Evolutionary conservation across 176 grass and related monocot species (phyloP).

Genomic region (Ensete glaucum): DNA sequence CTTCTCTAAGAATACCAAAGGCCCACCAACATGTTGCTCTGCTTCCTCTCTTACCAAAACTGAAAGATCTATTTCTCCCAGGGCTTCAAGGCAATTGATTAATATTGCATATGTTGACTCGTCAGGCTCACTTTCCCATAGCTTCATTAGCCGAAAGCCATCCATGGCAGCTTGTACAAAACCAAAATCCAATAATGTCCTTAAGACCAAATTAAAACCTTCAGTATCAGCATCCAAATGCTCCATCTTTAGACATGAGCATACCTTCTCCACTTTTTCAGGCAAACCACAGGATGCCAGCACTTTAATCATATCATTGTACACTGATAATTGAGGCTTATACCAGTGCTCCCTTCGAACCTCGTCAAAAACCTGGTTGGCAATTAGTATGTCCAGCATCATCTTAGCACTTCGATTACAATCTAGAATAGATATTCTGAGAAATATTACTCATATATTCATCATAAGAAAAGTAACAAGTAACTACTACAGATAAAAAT

Average conservation of each 20-base stretch:
- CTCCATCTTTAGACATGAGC: slow-evolving; percentile 69
- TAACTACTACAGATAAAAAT: not conserved
- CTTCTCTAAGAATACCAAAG: slow-evolving; percentile 39
- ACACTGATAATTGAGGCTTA: slow-evolving; percentile 51
- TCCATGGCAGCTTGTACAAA: slow-evolving; percentile 54
- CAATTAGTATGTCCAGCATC: slow-evolving; percentile 23
- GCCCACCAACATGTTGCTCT: slow-evolving; percentile 38
- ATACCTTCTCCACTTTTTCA: slow-evolving; percentile 40
- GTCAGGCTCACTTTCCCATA: slow-evolving; percentile 73
- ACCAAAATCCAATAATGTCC: slow-evolving; percentile 41
- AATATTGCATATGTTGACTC: slow-evolving; percentile 46
- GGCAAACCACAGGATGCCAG: slow-evolving; percentile 44
- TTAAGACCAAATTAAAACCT: slow-evolving; percentile 66
- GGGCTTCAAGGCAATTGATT: slow-evolving; percentile 51
- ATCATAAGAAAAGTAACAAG: not conserved
- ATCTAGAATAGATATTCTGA: slow-evolving; percentile 18
- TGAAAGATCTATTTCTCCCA: slow-evolving; percentile 45
- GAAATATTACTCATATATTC: not conserved
- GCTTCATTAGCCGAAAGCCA: slow-evolving; percentile 70
- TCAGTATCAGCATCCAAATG: slow-evolving; percentile 48
- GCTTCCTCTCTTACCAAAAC: slow-evolving; percentile 44
- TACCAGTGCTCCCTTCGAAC: slow-evolving; percentile 84
- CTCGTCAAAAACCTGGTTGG: slow-evolving; percentile 67
- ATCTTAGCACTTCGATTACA: slow-evolving; percentile 27
- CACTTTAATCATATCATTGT: slow-evolving; percentile 53